phyloP scores from a whole-genome alignment of 371 early-diverging fungal genomes.

The Thermomucor indicae-seudaticae region DNA sequence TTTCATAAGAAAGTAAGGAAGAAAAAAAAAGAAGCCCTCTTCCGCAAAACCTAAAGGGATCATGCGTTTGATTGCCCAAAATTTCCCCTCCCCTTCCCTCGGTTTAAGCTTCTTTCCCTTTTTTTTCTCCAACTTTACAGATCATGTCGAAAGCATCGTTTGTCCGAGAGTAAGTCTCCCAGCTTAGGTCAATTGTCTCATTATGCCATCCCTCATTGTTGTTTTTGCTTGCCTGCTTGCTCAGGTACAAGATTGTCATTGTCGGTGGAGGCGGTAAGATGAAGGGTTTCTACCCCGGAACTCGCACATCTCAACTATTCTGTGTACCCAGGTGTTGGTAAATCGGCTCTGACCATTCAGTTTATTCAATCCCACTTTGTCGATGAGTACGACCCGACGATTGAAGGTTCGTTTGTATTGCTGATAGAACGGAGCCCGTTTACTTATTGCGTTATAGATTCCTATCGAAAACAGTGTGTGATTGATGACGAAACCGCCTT shows the following conservation, averaged over 20 bases:
- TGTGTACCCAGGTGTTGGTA: conserved; percentile 57
- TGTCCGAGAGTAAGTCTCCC: conserved; percentile 12
- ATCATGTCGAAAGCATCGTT: conserved; percentile 16
- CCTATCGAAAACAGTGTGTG: conserved; percentile 73
- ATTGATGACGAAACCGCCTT: conserved; percentile 69
- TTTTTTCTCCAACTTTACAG: not conserved
- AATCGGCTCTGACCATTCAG: conserved; percentile 90
- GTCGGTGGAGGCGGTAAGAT: conserved; percentile 81
- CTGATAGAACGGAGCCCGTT: not conserved
- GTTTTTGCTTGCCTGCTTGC: too few relatives aligned
- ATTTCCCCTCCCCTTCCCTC: not conserved
- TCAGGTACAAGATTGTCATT: conserved; percentile 75
- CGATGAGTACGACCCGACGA: conserved; percentile 93
- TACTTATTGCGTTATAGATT: conserved; percentile 46
- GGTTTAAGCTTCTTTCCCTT: not conserved
- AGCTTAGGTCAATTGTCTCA: not conserved
- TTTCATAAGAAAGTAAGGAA: not conserved
- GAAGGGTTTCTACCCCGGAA: not conserved
- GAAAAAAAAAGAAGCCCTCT: not conserved
- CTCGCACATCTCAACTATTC: not conserved
- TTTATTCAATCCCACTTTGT: conserved; percentile 90
- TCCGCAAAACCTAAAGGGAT: not conserved
- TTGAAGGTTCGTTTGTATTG: conserved; percentile 57
- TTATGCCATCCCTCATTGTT: not conserved
- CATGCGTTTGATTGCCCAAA: not conserved